Conservation (phyloP, 1,139 yeast genomes). For the Wickerhamomyces sp. region DNA sequence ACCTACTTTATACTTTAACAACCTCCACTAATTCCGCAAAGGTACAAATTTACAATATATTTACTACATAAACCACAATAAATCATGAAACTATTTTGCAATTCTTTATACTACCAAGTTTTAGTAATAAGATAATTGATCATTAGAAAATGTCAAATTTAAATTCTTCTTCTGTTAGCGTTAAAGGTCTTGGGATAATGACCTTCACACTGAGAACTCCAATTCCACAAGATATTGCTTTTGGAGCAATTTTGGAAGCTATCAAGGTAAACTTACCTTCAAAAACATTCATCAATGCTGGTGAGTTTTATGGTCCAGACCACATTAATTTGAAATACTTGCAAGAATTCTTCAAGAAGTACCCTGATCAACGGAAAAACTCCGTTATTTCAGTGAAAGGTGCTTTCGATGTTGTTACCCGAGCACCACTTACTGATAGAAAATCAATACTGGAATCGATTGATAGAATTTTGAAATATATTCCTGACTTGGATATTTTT, state of each 20-base stretch:
- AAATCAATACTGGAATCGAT: conserved; percentile 48
- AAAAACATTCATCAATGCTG: conserved; percentile 61
- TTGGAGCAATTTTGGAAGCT: conserved; percentile 38
- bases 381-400: conserved; percentile 70
- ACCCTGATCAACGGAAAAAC: conserved; percentile 49
- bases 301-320: conserved; percentile 71
- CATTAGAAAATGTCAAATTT: no score
- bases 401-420: conserved; percentile 34
- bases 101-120: no score
- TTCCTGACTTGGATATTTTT: conserved; percentile 49
- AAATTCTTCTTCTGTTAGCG: no score
- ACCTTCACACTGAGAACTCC: conserved; percentile 49
- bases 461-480: conserved; percentile 43
- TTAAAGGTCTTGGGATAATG: conserved; percentile 30
- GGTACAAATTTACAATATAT: no score
- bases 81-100: no score
- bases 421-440: conserved; percentile 46
- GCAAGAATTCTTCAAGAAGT: conserved; percentile 49
- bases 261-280: conserved; percentile 37
- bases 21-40: no score
- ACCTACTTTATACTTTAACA: no score
- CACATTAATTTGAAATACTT: conserved; percentile 49
- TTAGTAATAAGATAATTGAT: no score
- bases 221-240: conserved; percentile 34
- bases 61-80: no score